Conservation (phyloP, 257 asterid species). For the Avicennia marina region DNA sequence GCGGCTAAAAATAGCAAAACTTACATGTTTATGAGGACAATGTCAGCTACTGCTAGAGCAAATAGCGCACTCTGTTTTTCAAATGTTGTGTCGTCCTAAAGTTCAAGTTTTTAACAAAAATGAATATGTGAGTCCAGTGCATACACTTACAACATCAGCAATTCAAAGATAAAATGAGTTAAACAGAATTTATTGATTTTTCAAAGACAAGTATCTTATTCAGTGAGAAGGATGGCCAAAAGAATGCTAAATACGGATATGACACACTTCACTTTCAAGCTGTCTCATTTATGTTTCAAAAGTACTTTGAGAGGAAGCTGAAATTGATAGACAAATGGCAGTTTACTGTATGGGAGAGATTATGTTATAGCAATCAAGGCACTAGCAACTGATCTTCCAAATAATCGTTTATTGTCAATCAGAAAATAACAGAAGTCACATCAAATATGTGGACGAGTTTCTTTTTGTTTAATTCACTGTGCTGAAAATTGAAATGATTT, state of each 20-base stretch:
- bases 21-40: constrained; percentile 57
- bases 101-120: constrained; percentile 11
- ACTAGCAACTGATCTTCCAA: not conserved
- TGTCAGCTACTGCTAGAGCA: constrained; percentile 46
- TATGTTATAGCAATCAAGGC: not conserved
- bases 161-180: not conserved
- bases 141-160: not conserved
- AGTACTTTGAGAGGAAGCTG: not conserved
- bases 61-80: constrained; percentile 58
- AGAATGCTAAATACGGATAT: not conserved
- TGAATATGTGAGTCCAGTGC: not conserved
- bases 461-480: not conserved
- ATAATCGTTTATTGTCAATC: not conserved
- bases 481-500: not conserved
- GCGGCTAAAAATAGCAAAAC: constrained; percentile 18
- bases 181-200: not conserved
- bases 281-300: not conserved
- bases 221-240: not conserved
- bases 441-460: not conserved
- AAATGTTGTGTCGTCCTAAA: constrained; percentile 51
- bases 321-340: not conserved
- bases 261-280: not conserved
- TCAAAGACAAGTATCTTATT: not conserved
- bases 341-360: not conserved
- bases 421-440: not conserved